Base-by-base conservation (phyloP, 2,329 filamentous ascomycete species). In the Orbilia blumenaviensis region DNA sequence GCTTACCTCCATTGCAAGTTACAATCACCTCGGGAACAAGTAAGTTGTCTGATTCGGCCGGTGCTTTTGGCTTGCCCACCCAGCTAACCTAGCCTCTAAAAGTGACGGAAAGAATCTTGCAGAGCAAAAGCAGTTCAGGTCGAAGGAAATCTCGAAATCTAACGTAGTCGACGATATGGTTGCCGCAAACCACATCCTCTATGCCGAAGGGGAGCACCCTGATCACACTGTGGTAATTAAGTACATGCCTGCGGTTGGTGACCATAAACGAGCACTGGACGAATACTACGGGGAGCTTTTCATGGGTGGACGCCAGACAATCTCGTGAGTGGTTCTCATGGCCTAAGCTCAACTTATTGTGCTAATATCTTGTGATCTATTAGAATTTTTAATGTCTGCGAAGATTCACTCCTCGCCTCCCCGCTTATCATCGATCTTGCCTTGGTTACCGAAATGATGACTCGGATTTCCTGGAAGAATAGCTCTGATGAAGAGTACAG, bases 81-180 rank as follows among this genome's bases (percentile, higher is more conserved):
- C 36, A 12, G 23, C 50, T 23, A n/a, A 34, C 64, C 16, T 21
- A 14, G 54, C 10, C 16, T 14, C 29, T 34, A 36, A 8, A 44
- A 77, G 61, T 83, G 94, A 99, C 83, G 95, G 95, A 86, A 97
- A 94, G 90, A 99, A 99, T 86, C 85, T 99, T 81, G 96, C 92
- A 86, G 97, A 94, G 46, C 94, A 97, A 84, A 93, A 91, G 86
- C 95, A 98, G 85, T 99, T 99, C 89, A 94, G 95, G 81, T 97
- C 93, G 85, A 99, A 99, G 89, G 95, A 99, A 86, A 99, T 99
- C 80, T 96, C 92, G 85, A 99, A 99, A 88, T 96, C 93, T 81
- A 99, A 97, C 83, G 95, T 99, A 10, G 95, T 99, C 67, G 95
- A 99, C 83, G 95, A 99, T 86, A 99, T 99, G 95, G 95, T 99